Percentiles rank a stretch among this genome's conserved stretches.
These are phyloP conservation scores for Fusarium chaquense DNA, from an alignment of 2,329 filamentous ascomycete genomes.

Conservation along the genomic window DNA sequence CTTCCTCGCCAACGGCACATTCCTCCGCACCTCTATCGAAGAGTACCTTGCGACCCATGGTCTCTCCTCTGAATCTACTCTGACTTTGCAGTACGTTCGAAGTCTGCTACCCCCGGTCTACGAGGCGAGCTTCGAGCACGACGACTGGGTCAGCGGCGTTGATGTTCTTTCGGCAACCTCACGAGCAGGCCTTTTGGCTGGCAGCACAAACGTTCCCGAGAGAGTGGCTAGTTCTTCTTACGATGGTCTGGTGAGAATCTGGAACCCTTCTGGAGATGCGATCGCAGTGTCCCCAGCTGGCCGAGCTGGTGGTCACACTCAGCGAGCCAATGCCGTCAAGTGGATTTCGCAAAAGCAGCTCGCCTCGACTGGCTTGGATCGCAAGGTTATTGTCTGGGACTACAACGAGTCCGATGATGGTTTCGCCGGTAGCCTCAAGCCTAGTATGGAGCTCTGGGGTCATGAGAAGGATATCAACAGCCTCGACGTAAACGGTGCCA, in stretches of 20 bases:
- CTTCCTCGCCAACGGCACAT: slow-evolving; percentile 94
- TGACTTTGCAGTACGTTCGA: slow-evolving; percentile 93
- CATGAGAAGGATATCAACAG: slow-evolving; percentile 81
- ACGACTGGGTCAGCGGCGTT: slow-evolving; percentile 94
- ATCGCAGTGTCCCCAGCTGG: slow-evolving; percentile 79
- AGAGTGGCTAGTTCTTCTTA: slow-evolving; percentile 92
- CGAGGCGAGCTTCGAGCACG: slow-evolving; percentile 93
- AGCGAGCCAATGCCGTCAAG: slow-evolving; percentile 83
- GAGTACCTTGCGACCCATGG: slow-evolving; percentile 89
- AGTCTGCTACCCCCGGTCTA: slow-evolving; percentile 90
- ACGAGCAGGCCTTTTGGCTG: slow-evolving; percentile 64
- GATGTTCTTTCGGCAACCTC: slow-evolving; percentile 81
- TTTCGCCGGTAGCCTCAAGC: slow-evolving; percentile 72
- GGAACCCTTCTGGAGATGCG: slow-evolving; percentile 89
- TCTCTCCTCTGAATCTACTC: slow-evolving; percentile 86
- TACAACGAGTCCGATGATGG: slow-evolving; percentile 76
- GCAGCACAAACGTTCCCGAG: slow-evolving; percentile 48
- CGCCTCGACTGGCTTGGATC: slow-evolving; percentile 85
- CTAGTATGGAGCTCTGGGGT: slow-evolving; percentile 84
- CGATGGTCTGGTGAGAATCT: slow-evolving; percentile 88
- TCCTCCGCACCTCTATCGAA: slow-evolving; percentile 88
- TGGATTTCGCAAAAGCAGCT: slow-evolving; percentile 84
- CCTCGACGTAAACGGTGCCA: slow-evolving; percentile 78
- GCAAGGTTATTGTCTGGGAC: slow-evolving; percentile 90
- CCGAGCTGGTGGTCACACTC: slow-evolving; percentile 77